phyloP scores from a whole-genome alignment of 768 basidiomycete genomes.

The Leccinum subgranulosum region DNA sequence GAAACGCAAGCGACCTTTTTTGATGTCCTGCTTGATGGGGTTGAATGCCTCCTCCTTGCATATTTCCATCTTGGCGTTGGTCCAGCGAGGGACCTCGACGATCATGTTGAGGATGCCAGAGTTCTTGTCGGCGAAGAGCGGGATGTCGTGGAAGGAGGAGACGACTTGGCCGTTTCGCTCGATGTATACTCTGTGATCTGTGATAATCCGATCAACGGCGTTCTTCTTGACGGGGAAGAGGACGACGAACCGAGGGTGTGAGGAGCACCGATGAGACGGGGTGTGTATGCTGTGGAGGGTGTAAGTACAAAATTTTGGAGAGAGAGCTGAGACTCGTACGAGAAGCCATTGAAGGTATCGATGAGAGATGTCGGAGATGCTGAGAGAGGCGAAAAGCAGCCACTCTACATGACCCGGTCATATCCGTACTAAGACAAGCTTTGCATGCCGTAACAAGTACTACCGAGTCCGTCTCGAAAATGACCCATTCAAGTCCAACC shows the following conservation, averaged over 20 bases:
- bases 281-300: constrained; percentile 52
- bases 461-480: constrained; percentile 49
- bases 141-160: constrained; percentile 94
- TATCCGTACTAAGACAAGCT: constrained; percentile 11
- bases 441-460: neutral
- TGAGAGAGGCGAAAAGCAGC: constrained; percentile 51
- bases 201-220: constrained; percentile 55
- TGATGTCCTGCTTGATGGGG: constrained; percentile 99
- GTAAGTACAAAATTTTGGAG: neutral
- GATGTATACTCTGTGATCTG: constrained; percentile 94
- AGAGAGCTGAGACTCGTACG: constrained; percentile 3
- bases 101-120: constrained; percentile 98
- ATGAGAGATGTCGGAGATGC: constrained; percentile 58
- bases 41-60: constrained; percentile 98
- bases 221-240: neutral
- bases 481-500: constrained; percentile 81
- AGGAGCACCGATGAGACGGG: constrained; percentile 80
- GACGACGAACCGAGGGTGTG: constrained; percentile 84
- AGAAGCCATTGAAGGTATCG: constrained; percentile 43
- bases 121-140: constrained; percentile 94
- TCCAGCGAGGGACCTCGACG: constrained; percentile 98
- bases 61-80: constrained; percentile 99
- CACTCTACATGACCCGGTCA: constrained; percentile 22
- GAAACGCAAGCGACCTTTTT: constrained; percentile 92
- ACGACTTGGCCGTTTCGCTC: constrained; percentile 85